Percentiles rank a stretch among this genome's conserved stretches.
These are phyloP conservation scores for Diutina neorugosa DNA, from an alignment of 1,139 yeast species.

Conservation along the genomic window DNA sequence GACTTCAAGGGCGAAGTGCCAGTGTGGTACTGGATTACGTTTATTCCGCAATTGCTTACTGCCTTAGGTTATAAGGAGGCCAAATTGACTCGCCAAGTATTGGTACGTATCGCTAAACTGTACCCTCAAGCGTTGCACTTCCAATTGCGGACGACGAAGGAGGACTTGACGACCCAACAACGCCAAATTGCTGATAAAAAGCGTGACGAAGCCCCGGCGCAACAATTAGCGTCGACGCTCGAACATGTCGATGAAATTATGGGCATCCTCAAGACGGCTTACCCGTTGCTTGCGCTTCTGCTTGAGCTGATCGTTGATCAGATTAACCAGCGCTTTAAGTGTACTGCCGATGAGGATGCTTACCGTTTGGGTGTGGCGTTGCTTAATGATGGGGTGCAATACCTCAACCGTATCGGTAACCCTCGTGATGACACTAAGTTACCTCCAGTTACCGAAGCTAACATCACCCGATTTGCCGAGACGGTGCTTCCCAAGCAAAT, in stretches of 20 bases:
- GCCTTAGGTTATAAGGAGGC: slow-evolving; percentile 90
- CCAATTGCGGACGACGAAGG: slow-evolving; percentile 90
- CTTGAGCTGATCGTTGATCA: slow-evolving; percentile 93
- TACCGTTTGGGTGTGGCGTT: slow-evolving; percentile 87
- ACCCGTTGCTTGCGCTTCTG: slow-evolving; percentile 85
- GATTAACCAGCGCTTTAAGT: slow-evolving; percentile 85
- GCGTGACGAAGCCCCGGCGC: slow-evolving; percentile 7
- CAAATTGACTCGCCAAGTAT: slow-evolving; percentile 70
- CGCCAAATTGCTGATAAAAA: slow-evolving; percentile 39
- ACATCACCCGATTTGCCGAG: slow-evolving; percentile 83
- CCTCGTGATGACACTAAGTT: slow-evolving; percentile 82
- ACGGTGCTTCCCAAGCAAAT: slow-evolving; percentile 85
- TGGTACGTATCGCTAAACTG: slow-evolving; percentile 86
- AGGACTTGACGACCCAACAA: slow-evolving; percentile 82
- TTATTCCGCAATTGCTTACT: slow-evolving; percentile 85
- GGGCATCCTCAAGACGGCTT: slow-evolving; percentile 91
- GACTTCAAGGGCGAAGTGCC: slow-evolving; percentile 93
- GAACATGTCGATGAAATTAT: slow-evolving; percentile 91
- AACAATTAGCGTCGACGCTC: slow-evolving; percentile 62
- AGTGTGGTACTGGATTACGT: slow-evolving; percentile 98
- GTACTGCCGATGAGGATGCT: slow-evolving; percentile 93
- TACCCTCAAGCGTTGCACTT: slow-evolving; percentile 96
- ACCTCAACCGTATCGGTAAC: slow-evolving; percentile 69
- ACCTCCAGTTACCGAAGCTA: slow-evolving; percentile 88
- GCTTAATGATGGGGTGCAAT: slow-evolving; percentile 86